Conservation (phyloP, 2,329 filamentous ascomycete species). For the Tolypocladium ophioglossoides region DNA sequence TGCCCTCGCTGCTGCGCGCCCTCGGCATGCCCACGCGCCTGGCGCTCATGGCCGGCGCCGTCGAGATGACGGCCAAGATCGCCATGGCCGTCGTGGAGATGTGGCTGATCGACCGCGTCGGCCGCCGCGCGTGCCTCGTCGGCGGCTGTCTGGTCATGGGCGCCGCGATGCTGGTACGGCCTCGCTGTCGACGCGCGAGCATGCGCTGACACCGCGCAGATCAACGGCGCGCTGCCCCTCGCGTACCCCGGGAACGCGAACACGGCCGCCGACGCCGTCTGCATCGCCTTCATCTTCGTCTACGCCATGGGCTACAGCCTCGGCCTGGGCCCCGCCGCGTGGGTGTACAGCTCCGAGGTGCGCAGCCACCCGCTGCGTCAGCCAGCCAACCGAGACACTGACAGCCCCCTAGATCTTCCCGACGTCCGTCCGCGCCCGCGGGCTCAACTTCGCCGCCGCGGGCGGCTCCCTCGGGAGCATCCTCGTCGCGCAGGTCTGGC, state of each 20-base stretch:
- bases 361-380: too few relatives aligned
- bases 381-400: too few relatives aligned
- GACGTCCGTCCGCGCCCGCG: slow-evolving; percentile 43
- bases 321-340: slow-evolving; percentile 45
- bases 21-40: slow-evolving; percentile 37
- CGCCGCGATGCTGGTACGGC: slow-evolving; percentile 37
- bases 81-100: slow-evolving; percentile 45
- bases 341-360: slow-evolving; percentile 50
- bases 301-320: slow-evolving; percentile 48
- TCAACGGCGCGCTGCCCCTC: slow-evolving; percentile 42
- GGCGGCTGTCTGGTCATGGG: slow-evolving; percentile 42
- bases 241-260: slow-evolving; percentile 39
- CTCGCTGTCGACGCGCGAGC: background rate
- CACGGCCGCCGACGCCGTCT: slow-evolving; percentile 35
- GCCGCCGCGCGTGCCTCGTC: slow-evolving; percentile 36
- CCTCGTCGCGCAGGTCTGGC: slow-evolving; percentile 44
- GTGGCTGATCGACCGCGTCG: slow-evolving; percentile 43
- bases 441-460: slow-evolving; percentile 44
- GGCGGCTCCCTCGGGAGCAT: slow-evolving; percentile 45
- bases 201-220: slow-evolving; percentile 17
- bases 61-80: slow-evolving; percentile 48
- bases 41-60: slow-evolving; percentile 41
- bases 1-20: slow-evolving; percentile 40
- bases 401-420: too few relatives aligned
- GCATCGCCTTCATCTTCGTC: slow-evolving; percentile 46